phyloP scores from a whole-genome alignment of 164 flowering plant species.

The Nymphaea thermarum region DNA sequence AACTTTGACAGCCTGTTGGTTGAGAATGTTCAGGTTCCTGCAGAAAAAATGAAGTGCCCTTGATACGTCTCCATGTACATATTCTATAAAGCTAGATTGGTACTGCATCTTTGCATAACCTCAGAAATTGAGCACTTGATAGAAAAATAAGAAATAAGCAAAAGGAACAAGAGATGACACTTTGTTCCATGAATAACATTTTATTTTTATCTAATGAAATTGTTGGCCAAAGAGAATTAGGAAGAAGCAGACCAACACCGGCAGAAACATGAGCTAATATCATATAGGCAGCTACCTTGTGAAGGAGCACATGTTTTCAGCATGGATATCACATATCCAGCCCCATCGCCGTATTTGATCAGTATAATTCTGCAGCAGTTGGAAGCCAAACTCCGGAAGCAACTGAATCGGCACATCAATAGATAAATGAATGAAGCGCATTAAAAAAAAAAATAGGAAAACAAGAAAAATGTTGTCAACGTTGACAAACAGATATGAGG shows the following conservation, averaged over 20 bases:
- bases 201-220: no score
- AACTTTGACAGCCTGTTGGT: constrained; percentile 26
- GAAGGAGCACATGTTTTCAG: constrained; percentile 45
- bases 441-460: constrained; percentile 2
- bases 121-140: no score
- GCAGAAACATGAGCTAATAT: not conserved
- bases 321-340: constrained; percentile 76
- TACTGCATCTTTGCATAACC: no score
- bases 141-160: no score
- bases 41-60: constrained; percentile 3
- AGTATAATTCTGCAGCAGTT: constrained; percentile 67
- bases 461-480: no score
- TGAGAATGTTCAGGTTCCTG: constrained; percentile 70
- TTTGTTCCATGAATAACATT: no score
- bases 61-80: no score
- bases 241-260: not conserved
- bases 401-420: constrained; percentile 23
- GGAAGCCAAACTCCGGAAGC: constrained; percentile 76
- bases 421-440: not conserved
- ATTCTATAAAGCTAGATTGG: no score
- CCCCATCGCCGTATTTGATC: constrained; percentile 77
- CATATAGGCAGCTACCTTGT: constrained; percentile 31
- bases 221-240: not conserved
- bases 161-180: no score
- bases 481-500: no score